phyloP scores from a whole-genome alignment of 192 early-diverging fungal genomes.

The Entrophospora sp. region DNA sequence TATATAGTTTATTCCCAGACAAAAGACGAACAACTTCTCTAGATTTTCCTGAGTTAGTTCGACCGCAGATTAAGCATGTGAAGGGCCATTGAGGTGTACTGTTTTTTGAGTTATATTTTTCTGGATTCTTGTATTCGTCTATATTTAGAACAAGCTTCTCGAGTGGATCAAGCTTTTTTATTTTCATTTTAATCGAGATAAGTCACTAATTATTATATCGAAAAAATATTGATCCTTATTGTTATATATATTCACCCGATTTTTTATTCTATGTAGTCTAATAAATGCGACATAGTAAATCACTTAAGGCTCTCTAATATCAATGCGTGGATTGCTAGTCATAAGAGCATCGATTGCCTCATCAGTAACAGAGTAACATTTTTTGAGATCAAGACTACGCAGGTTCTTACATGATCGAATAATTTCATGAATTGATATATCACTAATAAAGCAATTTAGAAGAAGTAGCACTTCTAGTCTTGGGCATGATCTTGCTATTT shows the following conservation, averaged over 20 bases:
- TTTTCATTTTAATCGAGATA: background rate
- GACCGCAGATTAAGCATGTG: no score
- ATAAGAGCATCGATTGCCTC: slow-evolving; percentile 12
- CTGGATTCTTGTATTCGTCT: no score
- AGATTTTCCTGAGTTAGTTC: no score
- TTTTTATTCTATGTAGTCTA: background rate
- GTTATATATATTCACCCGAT: background rate
- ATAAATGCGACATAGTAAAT: slow-evolving; percentile 4
- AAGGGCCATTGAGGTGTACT: no score
- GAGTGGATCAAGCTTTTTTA: no score
- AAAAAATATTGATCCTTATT: slow-evolving; percentile 1
- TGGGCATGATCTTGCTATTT: slow-evolving; percentile 7
- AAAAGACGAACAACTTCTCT: no score
- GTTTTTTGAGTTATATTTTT: no score
- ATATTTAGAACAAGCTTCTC: no score
- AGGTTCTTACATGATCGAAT: slow-evolving; percentile 9
- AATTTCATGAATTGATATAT: slow-evolving; percentile 14
- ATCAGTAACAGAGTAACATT: slow-evolving; percentile 12
- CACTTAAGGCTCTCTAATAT: slow-evolving; percentile 11
- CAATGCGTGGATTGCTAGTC: background rate
- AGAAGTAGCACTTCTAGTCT: slow-evolving; percentile 5
- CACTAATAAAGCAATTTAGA: slow-evolving; percentile 11
- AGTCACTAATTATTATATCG: slow-evolving; percentile 3
- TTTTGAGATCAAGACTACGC: slow-evolving; percentile 14
- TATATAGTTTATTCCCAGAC: no score